Conservation (phyloP, 495 filamentous ascomycete species). For the Podospora pseudocomata region DNA sequence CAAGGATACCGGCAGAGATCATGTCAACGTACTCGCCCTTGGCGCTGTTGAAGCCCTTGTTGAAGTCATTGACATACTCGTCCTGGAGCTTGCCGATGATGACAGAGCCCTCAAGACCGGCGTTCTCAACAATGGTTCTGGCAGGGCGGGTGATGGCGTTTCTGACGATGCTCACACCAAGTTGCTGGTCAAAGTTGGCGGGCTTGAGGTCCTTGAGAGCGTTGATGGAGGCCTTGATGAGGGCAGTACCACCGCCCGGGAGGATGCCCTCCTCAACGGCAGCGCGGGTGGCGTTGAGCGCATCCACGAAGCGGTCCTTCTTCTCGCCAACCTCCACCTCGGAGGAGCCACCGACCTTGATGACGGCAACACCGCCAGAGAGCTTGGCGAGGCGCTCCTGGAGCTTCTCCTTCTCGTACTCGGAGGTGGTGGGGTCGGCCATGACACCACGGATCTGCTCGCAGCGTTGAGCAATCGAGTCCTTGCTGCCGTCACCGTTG, state of each 20-base stretch:
- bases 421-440: conserved; percentile 84
- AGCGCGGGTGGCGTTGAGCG: conserved; percentile 95
- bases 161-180: conserved; percentile 96
- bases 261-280: conserved; percentile 99
- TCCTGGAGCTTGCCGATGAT: conserved; percentile 97
- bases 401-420: conserved; percentile 99
- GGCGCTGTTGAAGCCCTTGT: conserved; percentile 93
- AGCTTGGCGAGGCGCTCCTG: conserved; percentile 99
- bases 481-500: conserved; percentile 96
- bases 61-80: conserved; percentile 88
- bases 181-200: conserved; percentile 97
- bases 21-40: conserved; percentile 99
- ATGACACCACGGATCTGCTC: conserved; percentile 99
- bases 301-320: conserved; percentile 99
- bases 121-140: conserved; percentile 94
- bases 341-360: conserved; percentile 95
- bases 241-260: conserved; percentile 94
- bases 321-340: conserved; percentile 99
- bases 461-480: conserved; percentile 87
- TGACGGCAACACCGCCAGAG: conserved; percentile 97
- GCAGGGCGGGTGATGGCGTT: conserved; percentile 94
- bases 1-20: conserved; percentile 93
- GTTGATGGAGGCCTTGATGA: conserved; percentile 94
- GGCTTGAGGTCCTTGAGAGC: conserved; percentile 76
- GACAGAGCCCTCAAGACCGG: conserved; percentile 91